A percentile compares a stretch with the other conserved stretches of the same genome.
Evolutionary conservation across 805 yeast species (phyloP).

Genomic region (Soucietia sequanensis): DNA sequence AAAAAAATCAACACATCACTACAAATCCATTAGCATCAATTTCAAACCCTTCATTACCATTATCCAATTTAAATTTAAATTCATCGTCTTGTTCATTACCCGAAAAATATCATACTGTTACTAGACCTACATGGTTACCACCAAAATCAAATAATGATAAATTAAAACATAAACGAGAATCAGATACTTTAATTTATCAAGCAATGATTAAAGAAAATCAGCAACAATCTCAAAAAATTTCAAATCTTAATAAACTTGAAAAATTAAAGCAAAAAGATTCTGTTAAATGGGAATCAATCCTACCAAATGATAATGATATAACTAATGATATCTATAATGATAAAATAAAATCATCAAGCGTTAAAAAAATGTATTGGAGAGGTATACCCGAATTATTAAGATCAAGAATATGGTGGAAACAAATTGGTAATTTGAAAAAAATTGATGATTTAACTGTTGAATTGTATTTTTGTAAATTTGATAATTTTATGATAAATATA

Average conservation of each 20-base stretch:
- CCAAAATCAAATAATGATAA: conserved; percentile 59
- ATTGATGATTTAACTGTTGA: conserved; percentile 1
- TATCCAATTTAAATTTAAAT: not conserved
- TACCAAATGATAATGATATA: conserved; percentile 5
- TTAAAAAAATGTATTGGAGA: conserved; percentile 20
- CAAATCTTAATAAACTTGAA: conserved; percentile 27
- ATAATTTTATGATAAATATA: no score
- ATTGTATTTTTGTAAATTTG: conserved; percentile 1
- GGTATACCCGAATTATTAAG: conserved; percentile 32
- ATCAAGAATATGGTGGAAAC: conserved; percentile 50
- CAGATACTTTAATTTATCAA: conserved; percentile 40
- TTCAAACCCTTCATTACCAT: conserved; percentile 7
- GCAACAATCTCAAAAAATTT: conserved; percentile 26
- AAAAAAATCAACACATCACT: not conserved
- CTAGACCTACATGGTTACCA: conserved; percentile 66
- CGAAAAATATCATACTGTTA: conserved; percentile 35
- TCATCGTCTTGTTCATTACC: not conserved
- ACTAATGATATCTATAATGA: conserved; percentile 16
- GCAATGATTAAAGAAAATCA: conserved; percentile 42
- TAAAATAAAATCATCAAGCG: conserved; percentile 17
- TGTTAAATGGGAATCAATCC: conserved; percentile 15
- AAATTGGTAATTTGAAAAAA: conserved; percentile 30
- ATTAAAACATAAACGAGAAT: conserved; percentile 52
- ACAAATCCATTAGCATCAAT: not conserved
- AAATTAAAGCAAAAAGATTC: conserved; percentile 37